Evolutionary conservation across 1,139 yeast species (phyloP).

Genomic region (Blastobotrys indianensis): DNA sequence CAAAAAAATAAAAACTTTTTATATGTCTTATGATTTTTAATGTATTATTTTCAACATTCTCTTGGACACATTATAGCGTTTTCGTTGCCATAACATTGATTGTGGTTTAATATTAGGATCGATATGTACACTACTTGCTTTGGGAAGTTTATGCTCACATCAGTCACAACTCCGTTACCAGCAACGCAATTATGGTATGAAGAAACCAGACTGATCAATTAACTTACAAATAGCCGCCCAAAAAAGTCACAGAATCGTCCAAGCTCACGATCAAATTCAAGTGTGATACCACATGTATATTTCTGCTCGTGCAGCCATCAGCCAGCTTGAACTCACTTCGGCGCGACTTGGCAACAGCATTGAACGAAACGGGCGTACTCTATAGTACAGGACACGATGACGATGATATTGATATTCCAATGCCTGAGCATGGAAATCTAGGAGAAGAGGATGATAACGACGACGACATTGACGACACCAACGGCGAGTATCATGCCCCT

Average conservation of each 20-base stretch:
- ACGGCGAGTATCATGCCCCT: neutral
- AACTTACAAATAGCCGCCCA: conserved; percentile 5
- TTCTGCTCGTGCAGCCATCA: neutral
- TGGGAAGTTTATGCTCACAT: neutral
- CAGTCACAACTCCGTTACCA: neutral
- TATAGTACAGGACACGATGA: conserved; percentile 5
- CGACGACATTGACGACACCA: conserved; percentile 4
- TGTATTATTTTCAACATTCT: too few species aligned
- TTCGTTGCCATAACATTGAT: too few species aligned
- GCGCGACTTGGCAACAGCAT: conserved; percentile 1
- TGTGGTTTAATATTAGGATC: too few species aligned
- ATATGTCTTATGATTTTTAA: conserved; percentile 2
- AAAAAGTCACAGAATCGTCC: neutral
- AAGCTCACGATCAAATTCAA: conserved; percentile 3
- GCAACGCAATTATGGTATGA: neutral
- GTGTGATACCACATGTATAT: neutral
- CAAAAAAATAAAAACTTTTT: neutral
- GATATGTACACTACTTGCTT: neutral
- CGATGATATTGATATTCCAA: conserved; percentile 20
- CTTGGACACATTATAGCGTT: too few species aligned
- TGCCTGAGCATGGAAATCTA: conserved; percentile 21
- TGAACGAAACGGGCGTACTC: conserved; percentile 8
- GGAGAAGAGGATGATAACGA: conserved; percentile 7
- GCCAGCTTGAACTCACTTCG: neutral
- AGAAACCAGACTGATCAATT: neutral